phyloP scores from a whole-genome alignment of 2,329 filamentous ascomycete species.

The Teratosphaeria epicoccoides region DNA sequence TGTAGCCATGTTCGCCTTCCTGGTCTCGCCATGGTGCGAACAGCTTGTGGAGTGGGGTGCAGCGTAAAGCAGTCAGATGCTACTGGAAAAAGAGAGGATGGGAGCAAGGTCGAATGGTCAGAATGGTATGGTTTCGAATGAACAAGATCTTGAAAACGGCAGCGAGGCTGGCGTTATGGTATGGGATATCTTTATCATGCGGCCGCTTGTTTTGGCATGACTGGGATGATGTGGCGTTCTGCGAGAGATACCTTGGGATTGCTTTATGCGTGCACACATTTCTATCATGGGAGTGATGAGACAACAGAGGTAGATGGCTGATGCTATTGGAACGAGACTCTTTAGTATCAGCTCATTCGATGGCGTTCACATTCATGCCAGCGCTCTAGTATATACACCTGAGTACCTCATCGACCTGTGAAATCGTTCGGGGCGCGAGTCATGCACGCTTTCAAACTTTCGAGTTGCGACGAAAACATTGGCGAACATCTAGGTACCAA shows the following conservation, averaged over 20 bases:
- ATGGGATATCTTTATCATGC: too few relatives aligned
- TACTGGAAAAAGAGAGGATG: too few relatives aligned
- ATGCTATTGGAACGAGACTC: background rate
- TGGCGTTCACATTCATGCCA: too few relatives aligned
- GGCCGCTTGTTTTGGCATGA: background rate
- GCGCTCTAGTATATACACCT: background rate
- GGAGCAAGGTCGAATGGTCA: too few relatives aligned
- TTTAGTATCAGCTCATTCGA: too few relatives aligned
- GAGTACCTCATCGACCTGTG: background rate
- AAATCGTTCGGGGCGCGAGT: background rate
- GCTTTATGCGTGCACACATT: background rate
- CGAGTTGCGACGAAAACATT: background rate
- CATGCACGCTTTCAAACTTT: background rate
- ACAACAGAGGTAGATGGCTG: background rate
- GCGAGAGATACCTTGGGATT: background rate
- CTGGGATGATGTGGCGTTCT: background rate
- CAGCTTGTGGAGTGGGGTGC: slow-evolving; percentile 10
- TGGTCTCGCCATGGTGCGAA: slow-evolving; percentile 18
- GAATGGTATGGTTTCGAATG: background rate
- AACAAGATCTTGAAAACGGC: background rate
- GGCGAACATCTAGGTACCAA: background rate
- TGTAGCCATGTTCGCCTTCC: slow-evolving; percentile 16
- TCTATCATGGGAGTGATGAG: background rate
- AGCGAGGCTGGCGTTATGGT: background rate
- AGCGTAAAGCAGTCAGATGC: background rate